These are phyloP conservation scores for Roridomyces roridus DNA, from an alignment of 768 basidiomycete genomes.

Conservation along the genomic window DNA sequence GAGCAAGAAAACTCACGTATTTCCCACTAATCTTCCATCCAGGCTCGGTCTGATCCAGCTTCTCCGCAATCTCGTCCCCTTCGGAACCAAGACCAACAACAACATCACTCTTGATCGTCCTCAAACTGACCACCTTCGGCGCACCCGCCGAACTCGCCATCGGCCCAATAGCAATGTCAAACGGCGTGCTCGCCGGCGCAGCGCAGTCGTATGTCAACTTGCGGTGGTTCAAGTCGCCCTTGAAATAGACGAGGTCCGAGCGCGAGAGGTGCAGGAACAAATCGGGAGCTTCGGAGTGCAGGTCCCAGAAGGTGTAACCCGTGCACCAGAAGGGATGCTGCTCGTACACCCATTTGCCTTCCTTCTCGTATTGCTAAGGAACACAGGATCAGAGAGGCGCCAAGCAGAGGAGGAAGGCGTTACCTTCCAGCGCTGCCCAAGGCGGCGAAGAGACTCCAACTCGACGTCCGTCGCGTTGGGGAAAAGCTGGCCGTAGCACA, in stretches of 20 bases:
- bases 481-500: slow-evolving; percentile 94
- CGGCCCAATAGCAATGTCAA: slow-evolving; percentile 89
- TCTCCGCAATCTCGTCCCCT: slow-evolving; percentile 75
- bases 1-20: slow-evolving; percentile 70
- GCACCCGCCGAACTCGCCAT: slow-evolving; percentile 90
- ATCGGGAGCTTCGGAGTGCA: slow-evolving; percentile 85
- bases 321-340: slow-evolving; percentile 96
- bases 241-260: slow-evolving; percentile 92
- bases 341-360: slow-evolving; percentile 94
- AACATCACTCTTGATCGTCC: slow-evolving; percentile 96
- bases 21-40: slow-evolving; percentile 98
- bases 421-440: slow-evolving; percentile 92
- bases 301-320: slow-evolving; percentile 94
- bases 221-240: slow-evolving; percentile 94
- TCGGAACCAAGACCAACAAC: slow-evolving; percentile 83
- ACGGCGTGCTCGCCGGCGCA: slow-evolving; percentile 85
- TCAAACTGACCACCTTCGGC: slow-evolving; percentile 82
- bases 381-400: slow-evolving; percentile 6
- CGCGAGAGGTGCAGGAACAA: slow-evolving; percentile 90
- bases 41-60: slow-evolving; percentile 82
- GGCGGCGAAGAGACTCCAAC: slow-evolving; percentile 76
- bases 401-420: background rate
- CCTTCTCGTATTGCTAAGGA: slow-evolving; percentile 83
- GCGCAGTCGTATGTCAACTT: slow-evolving; percentile 90
- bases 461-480: slow-evolving; percentile 81